Base-by-base conservation (phyloP, 495 filamentous ascomycete genomes). In the Monascus purpureus region DNA sequence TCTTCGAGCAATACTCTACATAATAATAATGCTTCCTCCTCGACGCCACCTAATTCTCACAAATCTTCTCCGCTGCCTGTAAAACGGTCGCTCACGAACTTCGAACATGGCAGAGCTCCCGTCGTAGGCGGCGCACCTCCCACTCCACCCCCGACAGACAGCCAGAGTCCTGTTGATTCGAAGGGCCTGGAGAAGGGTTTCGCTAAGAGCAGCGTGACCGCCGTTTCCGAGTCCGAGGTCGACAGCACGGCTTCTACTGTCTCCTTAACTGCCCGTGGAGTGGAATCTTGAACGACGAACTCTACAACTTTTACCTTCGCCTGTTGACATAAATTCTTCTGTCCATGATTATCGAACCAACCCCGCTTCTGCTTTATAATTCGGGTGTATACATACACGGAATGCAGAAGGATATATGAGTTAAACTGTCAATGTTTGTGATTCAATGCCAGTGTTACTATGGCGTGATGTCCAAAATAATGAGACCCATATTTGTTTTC, bases 351-450 rank as follows among this genome's bases (percentile, higher is more conserved):
- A 40, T 32, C 32, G 37, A 46, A 33, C 39, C 32, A 39, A 26
- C 38, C 39, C 39, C 30, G 43, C 39, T 32, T 45, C 39, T 38
- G 40, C 46, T 50, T 52, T 43, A 52, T 62, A 56, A 53, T 53
- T 45, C 30, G 48, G 53, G 51, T 55, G 43, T 57, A 57, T 64
- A 59, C 60, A 61, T 61, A 61, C 46, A 45, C 52, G 58, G 37
- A 40, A 41, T 41, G 36, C 32, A 41, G 38, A 40, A 47, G 41
- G 52, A 53, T 58, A 45, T 51, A 54, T 43, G 41, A 39, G 16
- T 45, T 40, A 45, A 28, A 38, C 32, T 17, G 13, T 11, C 28
- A 30, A 35, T 37, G 33, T 40, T 41, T 40, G 33, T 43, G 27
- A 40, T 39, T 40, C 6, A 6, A 4, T 31, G 33, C 39, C 39